Evolutionary conservation across 768 basidiomycete genomes (phyloP).

Genomic region (Hemileccinum impolitum): DNA sequence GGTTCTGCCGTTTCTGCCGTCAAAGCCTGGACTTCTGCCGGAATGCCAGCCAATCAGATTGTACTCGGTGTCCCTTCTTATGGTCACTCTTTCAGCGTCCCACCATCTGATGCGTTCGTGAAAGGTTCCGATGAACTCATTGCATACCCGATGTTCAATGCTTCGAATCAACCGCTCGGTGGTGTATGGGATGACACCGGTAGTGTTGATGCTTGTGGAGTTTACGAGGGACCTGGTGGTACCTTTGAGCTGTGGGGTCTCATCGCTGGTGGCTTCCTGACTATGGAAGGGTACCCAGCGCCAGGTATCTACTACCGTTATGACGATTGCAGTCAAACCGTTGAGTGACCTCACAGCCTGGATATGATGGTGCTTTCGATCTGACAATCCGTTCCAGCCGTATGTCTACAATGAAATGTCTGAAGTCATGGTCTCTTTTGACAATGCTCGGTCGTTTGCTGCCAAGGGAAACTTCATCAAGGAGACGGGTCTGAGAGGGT

Average conservation of each 20-base stretch:
- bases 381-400: constrained; percentile 38
- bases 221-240: constrained; percentile 43
- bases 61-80: constrained; percentile 81
- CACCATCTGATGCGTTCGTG: constrained; percentile 36
- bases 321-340: constrained; percentile 68
- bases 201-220: constrained; percentile 56
- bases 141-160: constrained; percentile 49
- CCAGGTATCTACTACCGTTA: constrained; percentile 50
- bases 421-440: constrained; percentile 58
- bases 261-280: constrained; percentile 52
- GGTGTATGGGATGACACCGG: constrained; percentile 53
- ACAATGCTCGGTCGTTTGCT: constrained; percentile 55
- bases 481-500: constrained; percentile 52
- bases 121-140: constrained; percentile 36
- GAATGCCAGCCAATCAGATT: constrained; percentile 69
- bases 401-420: constrained; percentile 56
- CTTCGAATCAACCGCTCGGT: constrained; percentile 40
- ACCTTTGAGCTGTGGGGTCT: constrained; percentile 60
- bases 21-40: constrained; percentile 67
- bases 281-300: constrained; percentile 18
- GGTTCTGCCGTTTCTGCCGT: constrained; percentile 80
- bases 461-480: constrained; percentile 63
- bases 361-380: neutral
- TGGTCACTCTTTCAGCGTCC: constrained; percentile 67
- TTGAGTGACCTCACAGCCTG: constrained; percentile 30